Conservation (phyloP, 768 basidiomycete species). For the Amanita muscaria region DNA sequence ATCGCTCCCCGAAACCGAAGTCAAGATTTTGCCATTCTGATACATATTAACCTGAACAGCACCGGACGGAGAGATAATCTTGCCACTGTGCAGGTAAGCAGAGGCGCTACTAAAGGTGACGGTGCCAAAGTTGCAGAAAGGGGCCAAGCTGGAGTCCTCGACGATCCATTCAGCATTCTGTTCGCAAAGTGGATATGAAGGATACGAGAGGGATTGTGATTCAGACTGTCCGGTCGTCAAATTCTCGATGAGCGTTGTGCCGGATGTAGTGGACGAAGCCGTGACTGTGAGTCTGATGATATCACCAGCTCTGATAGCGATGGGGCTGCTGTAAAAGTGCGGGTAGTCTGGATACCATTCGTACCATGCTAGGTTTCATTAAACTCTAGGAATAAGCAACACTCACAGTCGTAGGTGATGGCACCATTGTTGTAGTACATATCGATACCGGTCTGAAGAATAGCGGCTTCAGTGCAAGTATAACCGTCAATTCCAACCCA, state of each 20-base stretch:
- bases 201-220: too few relatives aligned
- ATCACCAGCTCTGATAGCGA: conserved; percentile 20
- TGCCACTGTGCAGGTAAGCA: too few relatives aligned
- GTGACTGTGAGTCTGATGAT: conserved; percentile 21
- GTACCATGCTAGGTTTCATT: conserved; percentile 25
- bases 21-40: too few relatives aligned
- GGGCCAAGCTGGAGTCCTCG: not conserved
- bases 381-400: too few relatives aligned
- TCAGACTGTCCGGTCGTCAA: conserved; percentile 6
- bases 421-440: not conserved
- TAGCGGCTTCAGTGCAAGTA: not conserved
- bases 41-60: too few relatives aligned
- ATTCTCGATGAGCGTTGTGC: not conserved
- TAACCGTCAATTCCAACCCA: not conserved
- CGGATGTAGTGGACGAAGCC: conserved; percentile 15
- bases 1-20: too few relatives aligned
- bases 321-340: conserved; percentile 21
- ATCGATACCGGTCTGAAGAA: not conserved
- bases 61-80: too few relatives aligned
- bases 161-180: not conserved
- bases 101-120: not conserved
- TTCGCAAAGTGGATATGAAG: not conserved
- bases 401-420: not conserved
- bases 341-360: conserved; percentile 26
- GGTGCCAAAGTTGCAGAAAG: not conserved